Evolutionary conservation across 2,329 filamentous ascomycete genomes (phyloP).

Genomic region (Lasiodiplodia gonubiensis): DNA sequence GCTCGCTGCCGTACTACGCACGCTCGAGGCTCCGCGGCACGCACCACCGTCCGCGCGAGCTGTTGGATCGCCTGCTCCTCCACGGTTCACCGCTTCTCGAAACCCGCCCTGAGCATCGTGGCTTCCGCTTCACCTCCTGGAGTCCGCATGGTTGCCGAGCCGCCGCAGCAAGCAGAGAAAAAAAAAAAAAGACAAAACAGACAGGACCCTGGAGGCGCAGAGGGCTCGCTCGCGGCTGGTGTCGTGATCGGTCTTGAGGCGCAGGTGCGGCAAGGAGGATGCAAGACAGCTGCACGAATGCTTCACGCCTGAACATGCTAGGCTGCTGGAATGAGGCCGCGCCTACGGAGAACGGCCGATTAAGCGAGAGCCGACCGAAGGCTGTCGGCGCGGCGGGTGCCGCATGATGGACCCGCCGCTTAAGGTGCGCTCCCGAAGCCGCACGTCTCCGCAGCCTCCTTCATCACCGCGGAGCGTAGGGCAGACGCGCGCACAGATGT

Average conservation of each 20-base stretch:
- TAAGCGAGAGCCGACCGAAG: constrained; percentile 15
- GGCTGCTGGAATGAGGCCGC: neutral
- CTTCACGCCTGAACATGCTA: neutral
- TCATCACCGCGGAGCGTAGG: constrained; percentile 10
- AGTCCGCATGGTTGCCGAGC: neutral
- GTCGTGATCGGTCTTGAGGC: neutral
- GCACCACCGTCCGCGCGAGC: neutral
- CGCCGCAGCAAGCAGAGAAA: neutral
- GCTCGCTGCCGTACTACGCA: neutral
- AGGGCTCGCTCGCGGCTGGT: neutral
- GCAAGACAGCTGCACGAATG: constrained; percentile 12
- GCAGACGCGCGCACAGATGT: constrained; percentile 8
- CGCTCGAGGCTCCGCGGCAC: neutral
- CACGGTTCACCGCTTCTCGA: neutral
- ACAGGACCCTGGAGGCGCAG: neutral
- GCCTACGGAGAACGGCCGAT: neutral
- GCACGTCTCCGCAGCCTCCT: constrained; percentile 10
- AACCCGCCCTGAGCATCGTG: neutral
- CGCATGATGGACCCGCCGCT: constrained; percentile 6
- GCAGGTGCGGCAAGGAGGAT: constrained; percentile 19
- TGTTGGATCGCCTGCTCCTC: neutral
- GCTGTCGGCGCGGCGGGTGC: neutral
- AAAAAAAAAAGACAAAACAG: neutral
- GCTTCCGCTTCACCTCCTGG: neutral
- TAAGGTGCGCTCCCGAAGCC: constrained; percentile 16